A percentile compares a stretch with the other conserved stretches of the same genome.
phyloP scores from a whole-genome alignment of 352 stramenopile genomes.

The Phytophthora foliorum region DNA sequence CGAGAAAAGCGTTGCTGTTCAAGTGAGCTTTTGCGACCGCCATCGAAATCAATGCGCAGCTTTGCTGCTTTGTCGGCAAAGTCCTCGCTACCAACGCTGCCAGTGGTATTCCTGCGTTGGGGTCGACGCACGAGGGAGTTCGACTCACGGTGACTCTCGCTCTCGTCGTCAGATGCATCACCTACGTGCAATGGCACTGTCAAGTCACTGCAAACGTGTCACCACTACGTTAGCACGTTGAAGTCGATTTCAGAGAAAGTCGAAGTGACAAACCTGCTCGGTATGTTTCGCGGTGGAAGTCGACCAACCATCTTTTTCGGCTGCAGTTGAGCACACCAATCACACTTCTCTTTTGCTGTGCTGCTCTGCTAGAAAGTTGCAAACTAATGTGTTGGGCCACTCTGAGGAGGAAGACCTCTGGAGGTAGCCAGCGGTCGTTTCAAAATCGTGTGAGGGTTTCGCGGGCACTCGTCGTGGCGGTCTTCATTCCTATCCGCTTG shows the following conservation, averaged over 20 bases:
- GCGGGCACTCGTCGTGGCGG: background rate
- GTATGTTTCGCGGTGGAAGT: constrained; percentile 13
- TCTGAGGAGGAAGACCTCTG: background rate
- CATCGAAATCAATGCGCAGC: constrained; percentile 42
- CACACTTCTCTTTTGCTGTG: background rate
- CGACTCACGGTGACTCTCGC: constrained; percentile 22
- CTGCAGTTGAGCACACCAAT: background rate
- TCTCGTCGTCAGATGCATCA: constrained; percentile 29
- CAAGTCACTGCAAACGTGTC: constrained; percentile 29
- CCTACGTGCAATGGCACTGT: constrained; percentile 33
- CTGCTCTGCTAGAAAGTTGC: constrained; percentile 23
- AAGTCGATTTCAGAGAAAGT: background rate
- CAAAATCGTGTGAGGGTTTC: constrained; percentile 36
- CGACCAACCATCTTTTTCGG: constrained; percentile 25
- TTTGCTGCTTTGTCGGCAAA: constrained; percentile 43
- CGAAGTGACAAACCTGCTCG: constrained; percentile 16
- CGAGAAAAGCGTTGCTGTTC: constrained; percentile 40
- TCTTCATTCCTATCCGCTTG: constrained; percentile 10
- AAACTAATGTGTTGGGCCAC: constrained; percentile 9
- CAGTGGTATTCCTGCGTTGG: constrained; percentile 30
- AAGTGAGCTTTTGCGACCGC: constrained; percentile 20
- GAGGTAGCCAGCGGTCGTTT: constrained; percentile 32
- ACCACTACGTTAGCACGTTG: constrained; percentile 7
- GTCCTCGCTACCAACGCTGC: constrained; percentile 41
- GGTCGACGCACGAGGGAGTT: constrained; percentile 37